These are phyloP conservation scores for Immersiporthe knoxdaviesiana DNA, from an alignment of 2,329 filamentous ascomycete genomes.

Conservation along the genomic window DNA sequence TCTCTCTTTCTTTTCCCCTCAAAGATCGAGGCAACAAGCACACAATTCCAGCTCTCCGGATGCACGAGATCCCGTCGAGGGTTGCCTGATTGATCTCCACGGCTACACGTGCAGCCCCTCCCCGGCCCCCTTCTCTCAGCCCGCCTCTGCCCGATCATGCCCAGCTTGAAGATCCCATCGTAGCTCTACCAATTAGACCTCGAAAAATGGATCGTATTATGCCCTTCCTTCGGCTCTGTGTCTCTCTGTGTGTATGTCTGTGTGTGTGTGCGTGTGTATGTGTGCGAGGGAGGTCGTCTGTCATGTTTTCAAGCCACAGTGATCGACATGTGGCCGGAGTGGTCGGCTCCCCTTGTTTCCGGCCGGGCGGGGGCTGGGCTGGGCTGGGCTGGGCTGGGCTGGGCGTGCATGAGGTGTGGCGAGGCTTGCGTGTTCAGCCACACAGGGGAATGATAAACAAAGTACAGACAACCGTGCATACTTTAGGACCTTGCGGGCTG, in stretches of 20 bases:
- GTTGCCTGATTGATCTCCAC: not conserved
- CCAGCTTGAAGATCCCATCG: not conserved
- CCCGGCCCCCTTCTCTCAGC: no score
- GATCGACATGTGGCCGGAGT: not conserved
- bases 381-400: no score
- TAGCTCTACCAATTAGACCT: conserved; percentile 1
- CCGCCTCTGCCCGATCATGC: no score
- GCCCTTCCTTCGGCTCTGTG: not conserved
- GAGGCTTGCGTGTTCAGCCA: conserved; percentile 18
- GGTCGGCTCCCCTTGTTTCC: not conserved
- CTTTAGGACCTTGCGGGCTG: no score
- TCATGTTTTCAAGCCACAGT: conserved; percentile 4
- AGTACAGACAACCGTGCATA: no score
- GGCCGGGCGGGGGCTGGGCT: no score
- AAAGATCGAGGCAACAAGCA: no score
- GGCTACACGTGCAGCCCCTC: not conserved
- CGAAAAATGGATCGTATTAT: not conserved
- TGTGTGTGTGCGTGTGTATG: not conserved
- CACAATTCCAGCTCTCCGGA: not conserved
- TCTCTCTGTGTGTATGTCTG: not conserved
- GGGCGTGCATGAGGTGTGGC: conserved; percentile 10
- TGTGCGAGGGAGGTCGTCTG: no score
- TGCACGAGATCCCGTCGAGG: not conserved
- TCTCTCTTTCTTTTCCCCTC: no score
- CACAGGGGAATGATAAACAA: no score